Evolutionary conservation across 2,329 filamentous ascomycete genomes (phyloP), one percentile per base, ranked within the genome.

Genomic region (Aureobasidium uvarum): DNA sequence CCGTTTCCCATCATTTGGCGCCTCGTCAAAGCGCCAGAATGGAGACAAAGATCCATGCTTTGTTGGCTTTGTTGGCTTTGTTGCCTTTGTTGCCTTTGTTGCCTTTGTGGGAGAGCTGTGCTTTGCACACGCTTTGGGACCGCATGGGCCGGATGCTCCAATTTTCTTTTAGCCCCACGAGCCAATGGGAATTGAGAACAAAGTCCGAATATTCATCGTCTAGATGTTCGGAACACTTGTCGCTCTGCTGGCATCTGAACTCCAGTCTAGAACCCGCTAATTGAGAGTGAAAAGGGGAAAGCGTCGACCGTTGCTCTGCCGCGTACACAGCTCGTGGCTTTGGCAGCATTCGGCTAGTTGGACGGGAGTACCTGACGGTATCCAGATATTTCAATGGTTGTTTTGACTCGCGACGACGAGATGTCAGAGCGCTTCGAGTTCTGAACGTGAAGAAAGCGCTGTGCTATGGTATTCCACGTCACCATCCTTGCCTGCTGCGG

Each of bases 1-100:
- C 60, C 60, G 60, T 63, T 63, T 54, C 60, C 60, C 60, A 63
- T 63, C 60, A 63, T 54, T 45, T 54, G 43, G 48, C 60, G 60
- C 60, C 58, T 51, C 58, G 58, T 62, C 58, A 38, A 62, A 51
- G 58, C 58, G 46, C 46, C 46, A 46, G 41, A 46, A 31, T 60
- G 56, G 56, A 60, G 56, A 60, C 46, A 46, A 11, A 45, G 54
- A 58, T 62, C 58, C 58, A 62, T 62, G 58, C 58, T 38, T 28
- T 62, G 58, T n/a, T 41, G 39, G 14, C 39, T 41, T 41, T 16
- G 41, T 43, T 33, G 45, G n/a, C 50, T 38, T 54, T 54, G 50
- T 54, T n/a, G n/a, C n/a, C 58, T 38, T 28, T 62, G 58, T n/a
- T 41, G 39, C 2, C 39, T 41, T 41, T 16, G 41, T 43, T 33